Evolutionary conservation across 805 yeast genomes (phyloP), one percentile per base, ranked within the genome.

Genomic region (Ogataea henricii): DNA sequence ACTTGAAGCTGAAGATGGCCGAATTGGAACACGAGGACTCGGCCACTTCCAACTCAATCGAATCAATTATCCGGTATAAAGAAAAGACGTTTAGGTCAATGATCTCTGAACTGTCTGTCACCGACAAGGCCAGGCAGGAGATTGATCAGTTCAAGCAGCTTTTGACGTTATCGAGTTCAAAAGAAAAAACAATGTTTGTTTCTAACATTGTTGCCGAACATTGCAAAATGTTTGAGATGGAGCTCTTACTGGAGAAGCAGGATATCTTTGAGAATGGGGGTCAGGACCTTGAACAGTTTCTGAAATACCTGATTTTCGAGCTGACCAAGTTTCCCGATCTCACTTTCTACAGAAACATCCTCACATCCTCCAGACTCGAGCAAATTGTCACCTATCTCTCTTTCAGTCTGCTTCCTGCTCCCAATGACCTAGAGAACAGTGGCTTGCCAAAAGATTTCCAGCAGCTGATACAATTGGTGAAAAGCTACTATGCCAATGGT

Each of bases 81-180:
- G 54, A 55, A 30, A 49, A 39, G 23, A 47, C 54, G 5, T 54
- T 54, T 21, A 35, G 51, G 16, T 48, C 53, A 10, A 48, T 51
- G 49, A 39, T 54, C 18, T 49, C 52, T 2, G 52, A 54, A 37
- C 44, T 54, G 18, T 49, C 54, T 9, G 38, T 47, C 14, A 33
- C 47, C 18, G 55, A 54, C 33, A 47, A 45, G 34, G 39, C 45
- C 30, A 43, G 38, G n/a, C 51, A 51, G 16, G 55, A 54, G 25
- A 40, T 54, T 41, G 54, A 54, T 4, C 52, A 45, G 13, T 36
- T 46, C 21, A 40, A 38, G 16, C 45, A 44, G 21, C 43, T 45
- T 21, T 35, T 49, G 18, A 20, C 36, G n/a, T 32, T 29, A 9
- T 27, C 49, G 2, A 43, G 30, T 2, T 32, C 45, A 30, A 35